Evolutionary conservation across 2,329 filamentous ascomycete species (phyloP), one percentile per base, ranked within the genome.

Genomic region (Chrysosporium keratinophilum): DNA sequence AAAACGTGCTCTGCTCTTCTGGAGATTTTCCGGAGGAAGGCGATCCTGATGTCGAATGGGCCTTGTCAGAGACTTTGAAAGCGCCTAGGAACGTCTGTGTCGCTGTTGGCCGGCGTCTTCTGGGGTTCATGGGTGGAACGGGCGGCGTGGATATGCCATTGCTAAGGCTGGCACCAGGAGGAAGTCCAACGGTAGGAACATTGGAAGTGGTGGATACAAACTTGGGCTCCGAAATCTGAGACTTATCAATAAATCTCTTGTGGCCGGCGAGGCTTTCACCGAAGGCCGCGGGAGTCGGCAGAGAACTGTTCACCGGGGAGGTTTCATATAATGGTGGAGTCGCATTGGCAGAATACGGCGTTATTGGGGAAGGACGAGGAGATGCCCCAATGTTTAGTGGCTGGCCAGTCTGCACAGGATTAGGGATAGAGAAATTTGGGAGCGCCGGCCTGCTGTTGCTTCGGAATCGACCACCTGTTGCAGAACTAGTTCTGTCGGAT

Each of bases 141-240:
- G 79, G 78, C 10, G 78, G 78, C 1, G 72, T 66, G n/a, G 67
- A 65, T 59, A 71, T 72, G 46, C 77, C 78, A 54, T 78, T 80
- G 65, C 69, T 75, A 35, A 80, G 68, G 4, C 74, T 77, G 1
- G 77, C 76, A 28, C 77, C 77, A n/a, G 74, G 63, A 12, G 79
- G 79, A 10, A 83, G 71, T 35, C 76, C 77, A 35, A 82, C 71
- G 0, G 77, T 77, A 44, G 81, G 78, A 28, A 82, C 74, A 43
- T 78, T 77, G 1, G 77, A 80, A 3, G 80, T 83, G 9, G 73
- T 70, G 3, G 72, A 74, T 9, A 75, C 63, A 47, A 75, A 71
- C 2, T 69, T 74, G 0, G 81, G 81, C 60, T 84, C 81, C 1
- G 79, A 82, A 48, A 84, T 84, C 54, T 78, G 76, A 11, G 73